phyloP scores from a whole-genome alignment of 768 basidiomycete genomes.

The Dioszegia crocea region DNA sequence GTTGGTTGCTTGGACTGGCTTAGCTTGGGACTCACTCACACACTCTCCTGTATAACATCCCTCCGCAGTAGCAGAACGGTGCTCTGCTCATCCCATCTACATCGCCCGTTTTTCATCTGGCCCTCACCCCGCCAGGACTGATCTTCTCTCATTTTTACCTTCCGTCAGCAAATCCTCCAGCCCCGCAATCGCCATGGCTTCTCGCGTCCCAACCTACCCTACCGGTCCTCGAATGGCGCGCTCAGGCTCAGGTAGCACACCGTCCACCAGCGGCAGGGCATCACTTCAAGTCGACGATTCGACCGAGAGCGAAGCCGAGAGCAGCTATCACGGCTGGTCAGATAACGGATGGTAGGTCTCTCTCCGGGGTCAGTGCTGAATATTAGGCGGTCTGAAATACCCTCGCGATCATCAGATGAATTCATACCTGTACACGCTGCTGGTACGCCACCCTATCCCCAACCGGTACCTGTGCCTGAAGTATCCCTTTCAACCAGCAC shows the following conservation, averaged over 20 bases:
- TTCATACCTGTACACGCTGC: neutral
- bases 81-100: too few relatives aligned
- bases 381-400: neutral
- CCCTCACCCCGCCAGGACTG: too few relatives aligned
- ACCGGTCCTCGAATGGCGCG: neutral
- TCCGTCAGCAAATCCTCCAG: too few relatives aligned
- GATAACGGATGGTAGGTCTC: slow-evolving; percentile 35
- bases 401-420: slow-evolving; percentile 5
- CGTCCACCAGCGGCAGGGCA: neutral
- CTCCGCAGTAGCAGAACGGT: too few relatives aligned
- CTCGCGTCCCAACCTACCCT: too few relatives aligned
- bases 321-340: slow-evolving; percentile 38
- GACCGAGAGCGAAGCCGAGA: slow-evolving; percentile 34
- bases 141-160: too few relatives aligned
- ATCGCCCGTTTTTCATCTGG: too few relatives aligned
- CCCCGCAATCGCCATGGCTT: too few relatives aligned
- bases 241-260: neutral
- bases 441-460: neutral
- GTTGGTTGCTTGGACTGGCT: too few relatives aligned
- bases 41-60: too few relatives aligned
- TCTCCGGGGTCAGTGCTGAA: neutral
- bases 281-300: slow-evolving; percentile 11
- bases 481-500: neutral
- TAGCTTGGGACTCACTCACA: too few relatives aligned
- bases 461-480: neutral